Evolutionary conservation across 2,329 filamentous ascomycete species (phyloP), one percentile per base, ranked within the genome.

Genomic region (Cladosporium sp.): DNA sequence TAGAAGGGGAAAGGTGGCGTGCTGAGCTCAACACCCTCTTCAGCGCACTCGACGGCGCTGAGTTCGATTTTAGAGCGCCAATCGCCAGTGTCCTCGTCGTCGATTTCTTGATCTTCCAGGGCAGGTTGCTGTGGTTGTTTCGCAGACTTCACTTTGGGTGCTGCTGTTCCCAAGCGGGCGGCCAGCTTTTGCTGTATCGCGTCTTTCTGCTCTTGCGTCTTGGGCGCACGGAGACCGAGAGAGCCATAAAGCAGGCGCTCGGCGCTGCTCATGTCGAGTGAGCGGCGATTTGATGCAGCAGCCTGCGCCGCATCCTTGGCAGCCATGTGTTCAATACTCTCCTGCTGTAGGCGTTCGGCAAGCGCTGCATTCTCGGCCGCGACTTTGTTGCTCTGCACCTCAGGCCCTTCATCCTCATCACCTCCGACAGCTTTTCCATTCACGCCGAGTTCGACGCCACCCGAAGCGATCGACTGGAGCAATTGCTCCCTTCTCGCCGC

Each of bases 1-100:
- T 86, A 75, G 66, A 96, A 96, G 0, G 91, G 91, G 62, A 94
- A 96, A 0, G 91, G 88, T 0, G 92, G 91, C 29, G 87, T 78
- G 47, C 79, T 86, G 39, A 95, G 73, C 27, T 78, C 71, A 33
- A 88, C 71, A 4, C 76, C 78, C 25, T 86, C 78, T n/a, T 86
- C 77, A 54, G 83, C 81, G 67, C 91, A 96, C 66, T 97, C 92
- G 1, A 94, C 87, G 18, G 88, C 91, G 19, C 80, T 78, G 53
- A 95, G 82, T 9, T 73, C 78, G 53, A 96, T 84, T 57, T 83
- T 88, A 4, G 80, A 72, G 57, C 80, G 80, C 91, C 91, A 96
- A 2, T 60, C 62, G 18, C 63, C 53, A n/a, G 55, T 54, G 7
- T 50, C 33, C 6, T 41, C 50, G 20, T 36, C 47, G 12, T 30